Evolutionary conservation across 2,329 filamentous ascomycete genomes (phyloP).

Genomic region (Epichloe typhina): DNA sequence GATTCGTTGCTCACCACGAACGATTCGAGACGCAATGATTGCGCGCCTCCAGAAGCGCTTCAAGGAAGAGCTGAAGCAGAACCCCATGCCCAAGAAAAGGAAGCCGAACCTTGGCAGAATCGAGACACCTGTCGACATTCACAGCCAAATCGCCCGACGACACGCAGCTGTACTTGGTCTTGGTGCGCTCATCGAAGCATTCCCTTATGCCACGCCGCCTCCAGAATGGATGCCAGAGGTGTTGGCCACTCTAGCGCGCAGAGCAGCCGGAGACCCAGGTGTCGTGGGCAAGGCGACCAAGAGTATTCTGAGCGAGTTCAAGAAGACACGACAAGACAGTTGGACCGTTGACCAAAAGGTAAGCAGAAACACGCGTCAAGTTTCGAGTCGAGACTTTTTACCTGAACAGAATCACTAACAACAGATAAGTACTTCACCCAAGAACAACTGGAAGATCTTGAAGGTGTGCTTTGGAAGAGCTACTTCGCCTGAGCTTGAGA

Average conservation of each 20-base stretch:
- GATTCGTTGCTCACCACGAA: constrained; percentile 85
- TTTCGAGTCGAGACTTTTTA: not conserved
- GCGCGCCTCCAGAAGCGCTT: constrained; percentile 65
- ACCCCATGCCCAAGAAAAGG: constrained; percentile 67
- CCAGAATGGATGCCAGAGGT: constrained; percentile 91
- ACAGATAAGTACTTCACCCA: constrained; percentile 58
- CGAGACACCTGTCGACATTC: constrained; percentile 56
- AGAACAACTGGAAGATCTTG: constrained; percentile 87
- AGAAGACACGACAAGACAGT: constrained; percentile 97
- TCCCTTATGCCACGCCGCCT: constrained; percentile 88
- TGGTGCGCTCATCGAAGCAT: constrained; percentile 84
- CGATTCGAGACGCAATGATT: constrained; percentile 68
- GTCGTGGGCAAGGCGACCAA: constrained; percentile 95
- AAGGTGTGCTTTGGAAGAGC: constrained; percentile 98
- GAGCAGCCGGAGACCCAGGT: constrained; percentile 77
- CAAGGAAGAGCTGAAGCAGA: constrained; percentile 60
- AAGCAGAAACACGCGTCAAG: constrained; percentile 19
- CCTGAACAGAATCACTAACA: constrained; percentile 14
- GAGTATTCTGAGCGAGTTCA: constrained; percentile 87
- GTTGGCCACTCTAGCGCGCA: constrained; percentile 69
- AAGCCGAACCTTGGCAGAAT: constrained; percentile 47
- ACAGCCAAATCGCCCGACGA: constrained; percentile 65
- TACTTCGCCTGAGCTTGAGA: constrained; percentile 64
- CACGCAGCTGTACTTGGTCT: constrained; percentile 88
- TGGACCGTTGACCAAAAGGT: constrained; percentile 98